Evolutionary conservation across 2,329 filamentous ascomycete species (phyloP).

Genomic region (Colletotrichum lentis): DNA sequence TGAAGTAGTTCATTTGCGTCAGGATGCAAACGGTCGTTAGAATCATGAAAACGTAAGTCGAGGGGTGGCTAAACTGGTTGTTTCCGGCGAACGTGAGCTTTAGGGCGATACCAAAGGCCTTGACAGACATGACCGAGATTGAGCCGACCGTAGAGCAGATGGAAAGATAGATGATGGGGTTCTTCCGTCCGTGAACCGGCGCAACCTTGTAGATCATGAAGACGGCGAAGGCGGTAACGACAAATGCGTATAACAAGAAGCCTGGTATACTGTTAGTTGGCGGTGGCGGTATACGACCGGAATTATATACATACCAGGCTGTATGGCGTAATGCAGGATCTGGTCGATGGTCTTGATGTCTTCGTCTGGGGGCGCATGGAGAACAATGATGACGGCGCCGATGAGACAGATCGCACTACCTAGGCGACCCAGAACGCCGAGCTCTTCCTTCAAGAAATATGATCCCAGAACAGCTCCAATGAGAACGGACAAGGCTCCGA

Average conservation of each 20-base stretch:
- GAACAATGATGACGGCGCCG: conserved; percentile 94
- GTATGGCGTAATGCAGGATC: conserved; percentile 88
- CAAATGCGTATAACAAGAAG: conserved; percentile 85
- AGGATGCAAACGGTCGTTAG: conserved; percentile 92
- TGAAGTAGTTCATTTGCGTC: conserved; percentile 99
- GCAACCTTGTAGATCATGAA: conserved; percentile 98
- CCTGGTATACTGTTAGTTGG: conserved; percentile 59
- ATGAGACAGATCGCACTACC: conserved; percentile 97
- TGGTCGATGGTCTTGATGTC: conserved; percentile 91
- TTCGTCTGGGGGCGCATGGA: conserved; percentile 94
- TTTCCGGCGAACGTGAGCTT: conserved; percentile 93
- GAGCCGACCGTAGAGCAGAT: conserved; percentile 98
- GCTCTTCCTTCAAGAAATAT: conserved; percentile 89
- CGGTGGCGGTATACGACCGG: neutral
- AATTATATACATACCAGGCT: conserved; percentile 72
- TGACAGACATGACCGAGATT: conserved; percentile 98
- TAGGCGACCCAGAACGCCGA: conserved; percentile 90
- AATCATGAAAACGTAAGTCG: conserved; percentile 97
- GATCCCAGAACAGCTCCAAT: conserved; percentile 95
- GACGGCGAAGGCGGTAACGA: conserved; percentile 82
- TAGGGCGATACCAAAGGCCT: conserved; percentile 96
- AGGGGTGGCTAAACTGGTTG: conserved; percentile 94
- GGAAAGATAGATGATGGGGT: conserved; percentile 94
- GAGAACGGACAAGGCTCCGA: conserved; percentile 91
- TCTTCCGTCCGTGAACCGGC: conserved; percentile 89